Evolutionary conservation across 306 rosid species (phyloP), one percentile per base, ranked within the genome.

Genomic region (Quercus alba): DNA sequence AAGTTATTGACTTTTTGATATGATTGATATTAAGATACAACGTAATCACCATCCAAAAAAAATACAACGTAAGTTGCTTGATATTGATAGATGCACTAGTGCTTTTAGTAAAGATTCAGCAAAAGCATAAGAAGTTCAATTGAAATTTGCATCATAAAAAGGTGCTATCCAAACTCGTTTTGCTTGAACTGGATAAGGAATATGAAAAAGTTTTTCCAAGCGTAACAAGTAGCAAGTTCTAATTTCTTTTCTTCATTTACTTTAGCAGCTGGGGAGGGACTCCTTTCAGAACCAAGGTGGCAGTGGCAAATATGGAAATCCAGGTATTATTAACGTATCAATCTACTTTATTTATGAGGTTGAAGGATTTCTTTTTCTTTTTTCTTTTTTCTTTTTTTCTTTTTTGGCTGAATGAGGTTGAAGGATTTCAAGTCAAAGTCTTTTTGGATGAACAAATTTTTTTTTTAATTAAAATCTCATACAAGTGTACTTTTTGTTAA

Each of bases 191-290:
- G 21, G n/a, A 64, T 64, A 64, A 64, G 70, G 72, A 4, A 68
- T 35, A 35, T 68, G 28, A 68, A 33, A 35, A 19, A 35, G 52
- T n/a, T 33, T 67, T 68, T 41, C 46, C 51, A 19, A 68, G 26
- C 26, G 51, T 68, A n/a, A 19, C 5, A 35, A 33, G 12, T 19
- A 4, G 52, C 25, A 2, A 67, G 52, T 35, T 78, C 64, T 21
- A 57, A 38, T 19, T 35, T 21, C 15, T 35, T 6, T 25, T 61
- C 55, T 52, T 77, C 67, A 20, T 49, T 56, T n/a, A 74, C 72
- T 51, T 49, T 20, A 88, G 91, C 85, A 81, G 55, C 74, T 20
- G 5, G 88, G 77, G 74, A 81, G 73, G 85, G 77, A 57, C 52
- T 9, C 52, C 6, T 33, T 49, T 67, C 72, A n/a, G 5, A 23